Evolutionary conservation across 179 eudicot genomes (phyloP).

Genomic region (Kewa caespitosa): DNA sequence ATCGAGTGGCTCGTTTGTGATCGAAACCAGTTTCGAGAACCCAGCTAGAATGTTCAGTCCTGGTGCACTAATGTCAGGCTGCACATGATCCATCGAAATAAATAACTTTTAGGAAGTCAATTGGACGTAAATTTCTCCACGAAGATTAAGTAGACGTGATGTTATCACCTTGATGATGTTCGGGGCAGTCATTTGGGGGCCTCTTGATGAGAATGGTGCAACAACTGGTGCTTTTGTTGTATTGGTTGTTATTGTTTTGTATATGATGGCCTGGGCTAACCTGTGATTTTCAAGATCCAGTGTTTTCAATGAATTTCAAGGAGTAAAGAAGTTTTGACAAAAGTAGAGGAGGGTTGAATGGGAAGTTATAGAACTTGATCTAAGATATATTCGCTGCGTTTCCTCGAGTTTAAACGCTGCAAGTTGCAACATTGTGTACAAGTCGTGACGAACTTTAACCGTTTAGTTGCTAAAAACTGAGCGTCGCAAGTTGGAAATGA

Average conservation of each 20-base stretch:
- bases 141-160: not conserved
- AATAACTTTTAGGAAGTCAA: not conserved
- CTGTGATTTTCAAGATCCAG: conserved; percentile 25
- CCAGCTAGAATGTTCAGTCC: conserved; percentile 79
- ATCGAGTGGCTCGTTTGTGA: conserved; percentile 39
- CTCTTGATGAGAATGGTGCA: conserved; percentile 87
- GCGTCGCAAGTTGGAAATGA: too few relatives aligned
- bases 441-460: too few relatives aligned
- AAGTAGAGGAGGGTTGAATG: too few relatives aligned
- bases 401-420: too few relatives aligned
- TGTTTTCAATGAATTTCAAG: too few relatives aligned
- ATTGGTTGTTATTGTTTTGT: conserved; percentile 38
- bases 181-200: conserved; percentile 53
- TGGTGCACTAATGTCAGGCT: conserved; percentile 92
- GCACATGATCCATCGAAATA: conserved; percentile 12
- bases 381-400: too few relatives aligned
- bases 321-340: too few relatives aligned
- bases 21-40: conserved; percentile 39
- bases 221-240: conserved; percentile 46
- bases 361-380: too few relatives aligned
- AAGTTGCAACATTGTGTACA: too few relatives aligned
- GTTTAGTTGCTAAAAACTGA: too few relatives aligned
- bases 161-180: conserved; percentile 68
- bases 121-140: too few relatives aligned
- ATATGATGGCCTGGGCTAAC: conserved; percentile 46